phyloP scores from a whole-genome alignment of 441 rosid genomes.

The Pelargonium fulgidum region DNA sequence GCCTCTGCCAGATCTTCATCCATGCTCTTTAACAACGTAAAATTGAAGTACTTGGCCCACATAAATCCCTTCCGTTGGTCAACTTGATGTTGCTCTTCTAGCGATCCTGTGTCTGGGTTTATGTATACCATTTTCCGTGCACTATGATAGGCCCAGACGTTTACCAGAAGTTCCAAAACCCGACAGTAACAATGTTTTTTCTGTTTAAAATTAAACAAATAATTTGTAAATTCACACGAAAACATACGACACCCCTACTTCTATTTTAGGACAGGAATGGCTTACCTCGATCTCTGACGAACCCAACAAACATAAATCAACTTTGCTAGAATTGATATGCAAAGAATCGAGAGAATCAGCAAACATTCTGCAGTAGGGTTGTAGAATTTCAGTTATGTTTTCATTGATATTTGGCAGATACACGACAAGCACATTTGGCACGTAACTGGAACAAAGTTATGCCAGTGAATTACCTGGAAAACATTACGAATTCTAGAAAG shows the following conservation, averaged over 20 bases:
- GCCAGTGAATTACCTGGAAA: constrained; percentile 51
- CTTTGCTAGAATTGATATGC: constrained; percentile 44
- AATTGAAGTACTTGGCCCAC: constrained; percentile 80
- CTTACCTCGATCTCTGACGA: constrained; percentile 72
- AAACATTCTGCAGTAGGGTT: constrained; percentile 63
- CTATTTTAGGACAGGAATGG: not conserved
- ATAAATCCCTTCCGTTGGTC: constrained; percentile 50
- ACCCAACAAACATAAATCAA: constrained; percentile 50
- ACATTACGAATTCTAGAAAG: constrained; percentile 84
- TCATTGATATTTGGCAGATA: not conserved
- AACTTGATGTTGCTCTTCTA: constrained; percentile 71
- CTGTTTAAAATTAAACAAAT: constrained; percentile 33
- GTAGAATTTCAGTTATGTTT: constrained; percentile 2
- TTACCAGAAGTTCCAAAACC: constrained; percentile 68
- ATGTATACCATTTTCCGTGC: constrained; percentile 83
- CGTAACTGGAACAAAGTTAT: not conserved
- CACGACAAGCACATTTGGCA: not conserved
- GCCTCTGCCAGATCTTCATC: constrained; percentile 99
- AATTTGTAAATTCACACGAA: not conserved
- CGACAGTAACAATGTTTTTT: constrained; percentile 87
- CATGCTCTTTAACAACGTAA: constrained; percentile 73
- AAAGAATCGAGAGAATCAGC: constrained; percentile 78
- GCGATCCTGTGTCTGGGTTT: constrained; percentile 60
- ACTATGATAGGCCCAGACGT: constrained; percentile 96
- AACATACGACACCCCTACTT: constrained; percentile 6